A percentile compares a stretch with the other conserved stretches of the same genome.
Evolutionary conservation across 2,329 filamentous ascomycete species (phyloP).

Genomic region (Ustilaginoidea virens): DNA sequence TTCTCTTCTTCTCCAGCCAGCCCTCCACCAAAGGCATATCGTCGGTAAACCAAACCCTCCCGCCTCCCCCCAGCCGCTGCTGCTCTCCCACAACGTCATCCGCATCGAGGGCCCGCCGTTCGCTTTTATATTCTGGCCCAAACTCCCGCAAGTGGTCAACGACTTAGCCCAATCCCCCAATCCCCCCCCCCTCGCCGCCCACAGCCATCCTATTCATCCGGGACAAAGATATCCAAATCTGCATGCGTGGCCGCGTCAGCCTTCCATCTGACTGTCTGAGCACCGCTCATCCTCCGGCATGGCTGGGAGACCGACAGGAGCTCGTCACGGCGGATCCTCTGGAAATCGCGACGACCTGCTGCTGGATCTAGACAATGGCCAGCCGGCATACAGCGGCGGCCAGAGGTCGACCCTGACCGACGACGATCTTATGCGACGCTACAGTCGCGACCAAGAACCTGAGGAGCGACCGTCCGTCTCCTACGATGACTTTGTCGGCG

Average conservation of each 20-base stretch:
- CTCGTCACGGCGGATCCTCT: conserved; percentile 33
- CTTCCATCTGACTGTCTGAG: conserved; percentile 14
- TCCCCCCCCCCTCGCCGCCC: too few species aligned
- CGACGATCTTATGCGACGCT: conserved; percentile 62
- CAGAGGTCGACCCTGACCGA: conserved; percentile 68
- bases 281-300: conserved; percentile 33
- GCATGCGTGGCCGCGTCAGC: conserved; percentile 17
- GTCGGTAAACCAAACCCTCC: too few species aligned
- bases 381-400: conserved; percentile 58
- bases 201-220: too few species aligned
- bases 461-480: conserved; percentile 69
- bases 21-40: too few species aligned
- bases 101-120: too few species aligned
- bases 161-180: too few species aligned
- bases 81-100: too few species aligned
- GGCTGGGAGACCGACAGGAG: conserved; percentile 39
- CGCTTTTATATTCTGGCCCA: too few species aligned
- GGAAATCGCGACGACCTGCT: conserved; percentile 44
- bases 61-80: too few species aligned
- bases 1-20: too few species aligned
- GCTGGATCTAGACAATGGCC: conserved; percentile 58
- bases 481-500: conserved; percentile 87
- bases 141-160: too few species aligned
- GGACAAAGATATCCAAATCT: conserved; percentile 12
- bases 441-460: conserved; percentile 50